phyloP scores from a whole-genome alignment of 371 early-diverging fungal genomes.

The Syncephalastrum monosporum region DNA sequence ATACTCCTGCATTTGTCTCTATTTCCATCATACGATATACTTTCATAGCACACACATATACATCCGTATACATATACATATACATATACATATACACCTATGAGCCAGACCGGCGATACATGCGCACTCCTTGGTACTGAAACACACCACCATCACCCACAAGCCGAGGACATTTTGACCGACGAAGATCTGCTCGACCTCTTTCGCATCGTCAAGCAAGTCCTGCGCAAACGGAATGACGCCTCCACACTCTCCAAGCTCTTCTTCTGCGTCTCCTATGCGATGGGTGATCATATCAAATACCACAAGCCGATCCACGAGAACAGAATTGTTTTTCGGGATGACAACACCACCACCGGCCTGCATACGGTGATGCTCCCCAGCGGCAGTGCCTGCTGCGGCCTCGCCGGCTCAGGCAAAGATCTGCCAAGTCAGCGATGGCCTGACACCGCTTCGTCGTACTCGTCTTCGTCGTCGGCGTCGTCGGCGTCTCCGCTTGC shows the following conservation, averaged over 20 bases:
- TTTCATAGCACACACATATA: no score
- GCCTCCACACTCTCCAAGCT: slow-evolving; percentile 38
- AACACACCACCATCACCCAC: slow-evolving; percentile 21
- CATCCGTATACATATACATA: no score
- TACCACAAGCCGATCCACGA: slow-evolving; percentile 39
- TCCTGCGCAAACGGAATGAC: slow-evolving; percentile 38
- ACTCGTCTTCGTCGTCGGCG: slow-evolving; percentile 10
- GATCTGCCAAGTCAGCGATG: slow-evolving; percentile 18
- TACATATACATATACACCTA: no score
- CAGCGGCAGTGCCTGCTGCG: slow-evolving; percentile 25
- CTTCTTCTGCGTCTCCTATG: slow-evolving; percentile 43
- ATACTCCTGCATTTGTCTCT: no score
- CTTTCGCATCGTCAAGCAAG: slow-evolving; percentile 39
- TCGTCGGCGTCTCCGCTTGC: slow-evolving; percentile 18
- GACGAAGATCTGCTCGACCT: slow-evolving; percentile 45
- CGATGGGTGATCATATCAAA: slow-evolving; percentile 39
- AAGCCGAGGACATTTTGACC: slow-evolving; percentile 45
- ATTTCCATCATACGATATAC: no score
- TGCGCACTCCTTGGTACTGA: slow-evolving; percentile 1
- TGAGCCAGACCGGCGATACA: no score
- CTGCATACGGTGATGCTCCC: slow-evolving; percentile 31
- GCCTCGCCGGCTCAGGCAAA: not conserved
- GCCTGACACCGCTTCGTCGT: slow-evolving; percentile 22
- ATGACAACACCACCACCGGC: slow-evolving; percentile 12
- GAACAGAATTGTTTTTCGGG: slow-evolving; percentile 35